Evolutionary conservation across 2,329 filamentous ascomycete species (phyloP).

Genomic region (Tolypocladium cylindrosporum): DNA sequence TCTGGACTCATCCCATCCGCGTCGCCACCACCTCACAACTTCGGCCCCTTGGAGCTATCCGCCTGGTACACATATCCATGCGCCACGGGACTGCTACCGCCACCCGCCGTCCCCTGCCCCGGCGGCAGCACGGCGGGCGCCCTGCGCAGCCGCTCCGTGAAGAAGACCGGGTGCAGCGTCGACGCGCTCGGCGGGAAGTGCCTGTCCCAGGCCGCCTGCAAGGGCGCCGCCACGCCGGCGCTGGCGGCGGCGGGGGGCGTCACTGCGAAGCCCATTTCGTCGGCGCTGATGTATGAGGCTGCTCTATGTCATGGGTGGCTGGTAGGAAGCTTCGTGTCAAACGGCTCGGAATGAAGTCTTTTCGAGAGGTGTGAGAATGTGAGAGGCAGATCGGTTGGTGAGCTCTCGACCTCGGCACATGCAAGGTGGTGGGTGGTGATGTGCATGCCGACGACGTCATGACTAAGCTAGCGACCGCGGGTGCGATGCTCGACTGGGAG

Average conservation of each 20-base stretch:
- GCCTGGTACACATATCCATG: slow-evolving; percentile 49
- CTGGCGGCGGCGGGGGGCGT: neutral
- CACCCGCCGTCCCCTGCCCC: neutral
- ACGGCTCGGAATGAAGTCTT: neutral
- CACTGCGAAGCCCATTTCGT: neutral
- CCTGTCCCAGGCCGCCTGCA: slow-evolving; percentile 16
- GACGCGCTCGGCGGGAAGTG: slow-evolving; percentile 41
- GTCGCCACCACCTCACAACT: slow-evolving; percentile 21
- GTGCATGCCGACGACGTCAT: neutral
- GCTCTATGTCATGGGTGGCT: neutral
- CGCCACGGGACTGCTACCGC: slow-evolving; percentile 38
- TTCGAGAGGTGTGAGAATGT: neutral
- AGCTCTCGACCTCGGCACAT: neutral
- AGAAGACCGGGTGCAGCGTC: slow-evolving; percentile 64
- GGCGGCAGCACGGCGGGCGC: slow-evolving; percentile 30
- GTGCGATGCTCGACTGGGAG: neutral
- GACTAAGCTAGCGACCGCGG: neutral
- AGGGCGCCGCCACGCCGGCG: neutral
- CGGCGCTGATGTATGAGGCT: neutral
- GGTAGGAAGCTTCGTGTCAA: neutral
- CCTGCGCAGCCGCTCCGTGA: slow-evolving; percentile 52
- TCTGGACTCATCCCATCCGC: neutral
- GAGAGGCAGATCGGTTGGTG: neutral
- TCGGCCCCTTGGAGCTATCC: slow-evolving; percentile 18
- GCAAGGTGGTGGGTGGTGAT: neutral